Conservation (phyloP, 192 early-diverging fungal species). For the Fimicolochytrium jonesii region DNA sequence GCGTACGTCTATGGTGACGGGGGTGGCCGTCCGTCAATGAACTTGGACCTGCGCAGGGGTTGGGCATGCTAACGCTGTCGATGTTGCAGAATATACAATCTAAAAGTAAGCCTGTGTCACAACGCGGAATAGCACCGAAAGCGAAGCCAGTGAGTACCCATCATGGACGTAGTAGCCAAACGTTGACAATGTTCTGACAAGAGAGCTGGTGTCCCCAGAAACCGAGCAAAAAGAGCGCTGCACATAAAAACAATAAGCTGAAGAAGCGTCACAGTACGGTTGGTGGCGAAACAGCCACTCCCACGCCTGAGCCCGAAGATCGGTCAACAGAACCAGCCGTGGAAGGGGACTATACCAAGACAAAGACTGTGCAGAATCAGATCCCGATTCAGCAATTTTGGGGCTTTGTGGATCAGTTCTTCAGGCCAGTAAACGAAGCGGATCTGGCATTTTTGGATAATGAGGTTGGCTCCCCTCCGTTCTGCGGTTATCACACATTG, state of each 20-base stretch:
- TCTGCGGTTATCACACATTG: no score
- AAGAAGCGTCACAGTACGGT: constrained; percentile 23
- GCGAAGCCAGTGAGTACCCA: constrained; percentile 5
- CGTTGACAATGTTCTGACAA: not conserved
- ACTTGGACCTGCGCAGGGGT: not conserved
- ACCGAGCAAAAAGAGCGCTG: constrained; percentile 15
- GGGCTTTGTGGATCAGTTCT: constrained; percentile 79
- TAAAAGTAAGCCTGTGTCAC: not conserved
- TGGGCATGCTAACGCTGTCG: not conserved
- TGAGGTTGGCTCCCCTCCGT: constrained; percentile 38
- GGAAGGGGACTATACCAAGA: constrained; percentile 46
- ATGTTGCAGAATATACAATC: not conserved
- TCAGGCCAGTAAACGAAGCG: constrained; percentile 71
- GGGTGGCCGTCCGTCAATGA: not conserved
- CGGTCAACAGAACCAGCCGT: not conserved
- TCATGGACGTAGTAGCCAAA: not conserved
- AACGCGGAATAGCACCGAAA: constrained; percentile 7
- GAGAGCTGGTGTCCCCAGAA: not conserved
- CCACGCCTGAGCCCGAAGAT: constrained; percentile 22
- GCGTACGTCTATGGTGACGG: not conserved
- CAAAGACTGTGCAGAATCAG: constrained; percentile 58
- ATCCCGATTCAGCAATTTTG: constrained; percentile 83
- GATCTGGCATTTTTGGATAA: constrained; percentile 70
- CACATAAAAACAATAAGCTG: constrained; percentile 25
- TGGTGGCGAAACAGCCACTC: not conserved